Base-by-base conservation (phyloP, 2,329 filamentous ascomycete genomes). In the Cyclaneusma minus region DNA sequence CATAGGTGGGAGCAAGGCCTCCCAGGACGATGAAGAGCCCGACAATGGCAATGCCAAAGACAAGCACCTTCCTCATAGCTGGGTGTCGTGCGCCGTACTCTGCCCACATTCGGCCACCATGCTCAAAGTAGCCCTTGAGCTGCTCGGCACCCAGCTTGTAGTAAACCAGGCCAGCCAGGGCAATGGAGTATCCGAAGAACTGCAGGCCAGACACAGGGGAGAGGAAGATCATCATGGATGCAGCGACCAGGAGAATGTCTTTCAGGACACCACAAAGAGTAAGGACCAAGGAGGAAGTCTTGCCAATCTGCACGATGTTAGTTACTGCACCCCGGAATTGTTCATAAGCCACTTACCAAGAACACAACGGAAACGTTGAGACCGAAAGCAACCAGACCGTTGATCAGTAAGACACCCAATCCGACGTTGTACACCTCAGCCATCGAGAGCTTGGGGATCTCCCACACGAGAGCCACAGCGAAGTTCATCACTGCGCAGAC, bases 201-300 rank as follows among this genome's bases (percentile, higher is more conserved):
- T 89, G 81, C 30, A 87, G 67, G 29, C 58, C 58, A 10, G 76
- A 70, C 36, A 87, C 74, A 27, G 74, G 68, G 35, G 80, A 80
- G 41, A 69, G 68, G 75, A 80, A 87, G 51, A 87, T 80, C 38
- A 80, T 52, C 70, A 85, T 83, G 34, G 78, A 84, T 23, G 77
- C 76, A 28, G 62, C 59, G 32, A 89, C 81, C 26, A 89, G 74
- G 43, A 89, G 66, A 32, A 89, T 81, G 52, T 89, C 81, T 65
- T 87, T 89, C 36, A 89, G 70, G 20, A 89, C 80, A 59, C 81
- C 81, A 47, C 78, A 87, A 24, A 89, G 75, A 16, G 82, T 89
- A 45, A 89, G 74, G 41, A 87, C 76, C 29, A 89, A 74, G 27
- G 80, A 81, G 1, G 80, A 87, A 10, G 81, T 87, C 62, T 80